Conservation (phyloP, 257 asterid genomes). For the Plantago major region DNA sequence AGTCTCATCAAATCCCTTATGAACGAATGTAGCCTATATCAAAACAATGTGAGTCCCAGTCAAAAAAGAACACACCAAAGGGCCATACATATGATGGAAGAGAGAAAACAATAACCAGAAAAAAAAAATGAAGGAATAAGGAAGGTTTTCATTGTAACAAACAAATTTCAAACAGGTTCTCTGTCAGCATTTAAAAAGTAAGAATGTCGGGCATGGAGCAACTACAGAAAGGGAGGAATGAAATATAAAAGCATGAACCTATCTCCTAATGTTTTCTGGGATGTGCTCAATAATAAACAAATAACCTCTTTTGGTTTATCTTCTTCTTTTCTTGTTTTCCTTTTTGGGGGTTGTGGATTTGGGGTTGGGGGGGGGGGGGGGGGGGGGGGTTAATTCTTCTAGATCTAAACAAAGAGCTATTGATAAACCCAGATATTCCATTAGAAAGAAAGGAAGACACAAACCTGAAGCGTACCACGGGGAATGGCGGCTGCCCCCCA, state of each 20-base stretch:
- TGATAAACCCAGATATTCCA: slow-evolving; percentile 1
- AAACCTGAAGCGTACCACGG: slow-evolving; percentile 99
- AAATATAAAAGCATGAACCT: background rate
- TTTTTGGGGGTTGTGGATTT: too few relatives aligned
- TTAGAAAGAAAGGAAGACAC: slow-evolving; percentile 37
- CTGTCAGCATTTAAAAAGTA: background rate
- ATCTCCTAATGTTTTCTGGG: background rate
- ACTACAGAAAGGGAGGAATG: background rate
- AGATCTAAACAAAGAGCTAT: background rate
- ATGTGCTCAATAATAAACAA: background rate
- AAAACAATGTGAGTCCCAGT: slow-evolving; percentile 18
- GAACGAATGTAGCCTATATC: slow-evolving; percentile 81
- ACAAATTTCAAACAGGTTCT: background rate
- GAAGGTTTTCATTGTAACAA: background rate
- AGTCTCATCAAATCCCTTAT: slow-evolving; percentile 96
- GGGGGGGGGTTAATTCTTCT: background rate
- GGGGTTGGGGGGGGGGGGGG: too few relatives aligned
- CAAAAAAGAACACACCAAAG: slow-evolving; percentile 14
- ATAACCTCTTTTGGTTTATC: background rate
- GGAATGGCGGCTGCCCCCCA: slow-evolving; percentile 88
- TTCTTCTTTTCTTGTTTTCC: background rate
- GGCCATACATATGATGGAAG: slow-evolving; percentile 12
- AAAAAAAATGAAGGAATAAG: background rate
- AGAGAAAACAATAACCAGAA: background rate
- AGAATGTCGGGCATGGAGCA: background rate